Percentiles rank a stretch among this genome's conserved stretches.
Conservation (phyloP, 2,329 filamentous ascomycete genomes). For the Phialophora chinensis region DNA sequence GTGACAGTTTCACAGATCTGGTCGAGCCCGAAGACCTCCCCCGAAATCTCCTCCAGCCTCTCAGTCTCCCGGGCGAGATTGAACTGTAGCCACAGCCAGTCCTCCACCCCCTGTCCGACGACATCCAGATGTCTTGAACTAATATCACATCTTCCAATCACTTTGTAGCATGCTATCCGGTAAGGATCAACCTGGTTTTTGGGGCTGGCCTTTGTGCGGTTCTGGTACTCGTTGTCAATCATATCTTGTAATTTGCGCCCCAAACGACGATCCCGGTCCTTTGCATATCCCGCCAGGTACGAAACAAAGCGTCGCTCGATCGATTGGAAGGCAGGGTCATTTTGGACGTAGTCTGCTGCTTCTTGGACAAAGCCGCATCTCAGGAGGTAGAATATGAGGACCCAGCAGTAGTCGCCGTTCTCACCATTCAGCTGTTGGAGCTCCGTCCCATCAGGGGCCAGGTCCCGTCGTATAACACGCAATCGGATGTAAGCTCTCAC, state of each 20-base stretch:
- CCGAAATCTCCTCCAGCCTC: slow-evolving; percentile 65
- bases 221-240: slow-evolving; percentile 87
- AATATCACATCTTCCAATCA: slow-evolving; percentile 79
- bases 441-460: slow-evolving; percentile 79
- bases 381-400: slow-evolving; percentile 88
- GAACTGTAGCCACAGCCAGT: slow-evolving; percentile 72
- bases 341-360: slow-evolving; percentile 83
- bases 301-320: slow-evolving; percentile 88
- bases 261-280: slow-evolving; percentile 76
- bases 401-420: slow-evolving; percentile 79
- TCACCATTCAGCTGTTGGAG: slow-evolving; percentile 74
- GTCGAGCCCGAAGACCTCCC: slow-evolving; percentile 66
- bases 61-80: slow-evolving; percentile 66
- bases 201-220: slow-evolving; percentile 80
- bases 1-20: slow-evolving; percentile 79
- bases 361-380: slow-evolving; percentile 83
- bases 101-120: slow-evolving; percentile 66
- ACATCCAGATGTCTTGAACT: slow-evolving; percentile 62
- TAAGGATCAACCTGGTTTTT: slow-evolving; percentile 92
- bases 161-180: slow-evolving; percentile 96
- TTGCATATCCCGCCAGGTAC: slow-evolving; percentile 84
- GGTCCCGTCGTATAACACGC: slow-evolving; percentile 77
- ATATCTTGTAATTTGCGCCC: slow-evolving; percentile 80
- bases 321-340: slow-evolving; percentile 80
- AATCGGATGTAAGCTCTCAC: slow-evolving; percentile 90